These are phyloP conservation scores for Clarireedia homoeocarpa DNA, from an alignment of 2,329 filamentous ascomycete species.

Conservation along the genomic window DNA sequence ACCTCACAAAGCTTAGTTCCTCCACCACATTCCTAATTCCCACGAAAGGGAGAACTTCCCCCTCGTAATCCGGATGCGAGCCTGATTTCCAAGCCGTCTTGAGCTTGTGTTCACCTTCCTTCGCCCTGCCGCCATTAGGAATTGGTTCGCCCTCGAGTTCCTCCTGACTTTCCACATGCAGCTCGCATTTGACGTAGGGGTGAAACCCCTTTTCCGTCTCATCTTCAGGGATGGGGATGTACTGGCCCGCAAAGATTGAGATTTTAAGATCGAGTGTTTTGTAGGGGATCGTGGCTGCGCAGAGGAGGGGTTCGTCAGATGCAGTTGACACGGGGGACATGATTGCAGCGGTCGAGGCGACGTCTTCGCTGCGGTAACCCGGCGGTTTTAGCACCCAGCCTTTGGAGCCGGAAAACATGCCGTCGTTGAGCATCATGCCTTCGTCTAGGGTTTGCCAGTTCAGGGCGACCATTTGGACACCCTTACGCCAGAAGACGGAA, in stretches of 20 bases:
- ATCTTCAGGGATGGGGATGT: constrained; percentile 58
- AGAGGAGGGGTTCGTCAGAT: neutral
- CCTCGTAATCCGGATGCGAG: constrained; percentile 55
- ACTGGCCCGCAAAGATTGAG: constrained; percentile 68
- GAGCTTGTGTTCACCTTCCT: constrained; percentile 51
- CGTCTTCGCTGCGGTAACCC: constrained; percentile 49
- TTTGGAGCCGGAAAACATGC: constrained; percentile 73
- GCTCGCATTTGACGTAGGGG: constrained; percentile 69
- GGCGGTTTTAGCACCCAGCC: constrained; percentile 83
- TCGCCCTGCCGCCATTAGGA: constrained; percentile 41
- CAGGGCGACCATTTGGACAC: constrained; percentile 82
- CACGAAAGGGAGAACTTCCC: constrained; percentile 50
- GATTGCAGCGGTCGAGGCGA: too few species aligned
- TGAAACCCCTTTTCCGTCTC: constrained; percentile 46
- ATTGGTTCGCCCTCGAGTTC: constrained; percentile 30
- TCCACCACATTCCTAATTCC: constrained; percentile 53
- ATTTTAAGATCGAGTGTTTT: constrained; percentile 60
- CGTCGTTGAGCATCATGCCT: constrained; percentile 93
- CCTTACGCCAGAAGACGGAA: constrained; percentile 76
- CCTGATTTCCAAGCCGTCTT: constrained; percentile 48
- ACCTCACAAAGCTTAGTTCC: constrained; percentile 67
- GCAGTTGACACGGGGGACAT: too few species aligned
- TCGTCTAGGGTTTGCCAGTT: constrained; percentile 92
- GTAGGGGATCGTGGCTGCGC: constrained; percentile 29
- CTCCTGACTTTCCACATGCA: constrained; percentile 64